A percentile compares a stretch with the other conserved stretches of the same genome.
Conservation (phyloP, 805 yeast genomes). For the Millerago galiae region DNA sequence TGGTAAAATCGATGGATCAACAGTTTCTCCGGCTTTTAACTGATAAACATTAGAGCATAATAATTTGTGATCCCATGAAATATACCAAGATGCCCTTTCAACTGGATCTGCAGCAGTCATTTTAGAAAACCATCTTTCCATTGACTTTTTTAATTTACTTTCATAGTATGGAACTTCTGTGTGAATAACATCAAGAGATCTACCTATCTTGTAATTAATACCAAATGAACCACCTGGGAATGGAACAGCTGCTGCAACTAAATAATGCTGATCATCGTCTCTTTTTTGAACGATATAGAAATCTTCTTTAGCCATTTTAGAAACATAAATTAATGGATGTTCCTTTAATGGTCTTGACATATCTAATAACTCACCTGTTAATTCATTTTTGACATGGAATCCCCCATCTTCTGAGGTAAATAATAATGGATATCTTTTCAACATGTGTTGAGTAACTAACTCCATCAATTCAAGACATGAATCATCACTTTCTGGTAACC, state of each 20-base stretch:
- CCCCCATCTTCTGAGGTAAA: constrained; percentile 48
- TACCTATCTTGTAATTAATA: constrained; percentile 52
- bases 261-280: constrained; percentile 51
- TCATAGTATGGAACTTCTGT: constrained; percentile 64
- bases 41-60: constrained; percentile 51
- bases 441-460: constrained; percentile 52
- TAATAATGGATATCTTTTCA: constrained; percentile 54
- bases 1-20: constrained; percentile 38
- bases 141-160: constrained; percentile 56
- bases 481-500: constrained; percentile 59
- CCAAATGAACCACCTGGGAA: constrained; percentile 77
- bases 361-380: constrained; percentile 58
- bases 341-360: constrained; percentile 53
- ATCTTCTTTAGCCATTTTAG: constrained; percentile 72
- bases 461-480: constrained; percentile 61
- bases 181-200: constrained; percentile 57
- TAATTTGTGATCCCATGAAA: constrained; percentile 66
- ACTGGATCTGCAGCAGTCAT: constrained; percentile 58
- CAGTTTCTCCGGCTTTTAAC: constrained; percentile 37
- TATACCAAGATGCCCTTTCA: constrained; percentile 71
- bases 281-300: constrained; percentile 57
- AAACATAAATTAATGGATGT: constrained; percentile 55
- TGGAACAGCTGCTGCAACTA: constrained; percentile 71
- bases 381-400: constrained; percentile 47
- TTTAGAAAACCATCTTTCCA: constrained; percentile 67